Conservation (phyloP, 2,329 filamentous ascomycete species). For the Fusarium zealandicum region DNA sequence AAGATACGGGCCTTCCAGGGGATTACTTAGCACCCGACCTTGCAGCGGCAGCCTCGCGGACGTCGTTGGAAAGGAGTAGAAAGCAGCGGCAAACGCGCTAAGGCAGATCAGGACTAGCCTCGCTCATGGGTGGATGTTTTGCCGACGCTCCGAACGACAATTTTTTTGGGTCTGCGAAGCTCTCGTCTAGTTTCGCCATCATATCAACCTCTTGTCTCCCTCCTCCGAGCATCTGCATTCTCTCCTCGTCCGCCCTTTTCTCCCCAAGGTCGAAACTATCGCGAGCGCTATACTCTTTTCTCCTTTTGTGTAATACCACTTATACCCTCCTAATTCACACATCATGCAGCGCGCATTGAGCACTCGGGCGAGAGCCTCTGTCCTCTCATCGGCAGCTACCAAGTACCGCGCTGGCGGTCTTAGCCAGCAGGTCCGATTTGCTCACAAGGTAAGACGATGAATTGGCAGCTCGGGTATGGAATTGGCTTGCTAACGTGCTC, state of each 20-base stretch:
- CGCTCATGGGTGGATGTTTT: constrained; percentile 48
- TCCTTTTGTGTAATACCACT: constrained; percentile 42
- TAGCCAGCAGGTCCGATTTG: constrained; percentile 91
- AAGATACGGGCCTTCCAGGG: constrained; percentile 14
- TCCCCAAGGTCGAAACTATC: constrained; percentile 41
- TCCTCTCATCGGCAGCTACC: constrained; percentile 73
- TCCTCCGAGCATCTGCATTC: constrained; percentile 28
- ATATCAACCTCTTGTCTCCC: constrained; percentile 38
- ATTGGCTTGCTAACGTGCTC: constrained; percentile 41
- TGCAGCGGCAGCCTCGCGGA: constrained; percentile 35
- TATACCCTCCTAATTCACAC: constrained; percentile 47
- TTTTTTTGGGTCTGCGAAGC: constrained; percentile 48
- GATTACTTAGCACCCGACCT: constrained; percentile 8
- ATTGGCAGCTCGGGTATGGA: constrained; percentile 12
- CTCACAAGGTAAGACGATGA: constrained; percentile 80
- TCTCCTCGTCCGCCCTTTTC: constrained; percentile 36
- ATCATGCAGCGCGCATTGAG: constrained; percentile 96
- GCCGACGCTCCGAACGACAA: constrained; percentile 50
- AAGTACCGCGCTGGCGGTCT: constrained; percentile 71
- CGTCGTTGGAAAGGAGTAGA: constrained; percentile 50
- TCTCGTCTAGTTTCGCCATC: constrained; percentile 38
- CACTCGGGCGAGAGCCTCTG: constrained; percentile 79
- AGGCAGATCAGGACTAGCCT: constrained; percentile 42
- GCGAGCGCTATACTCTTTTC: constrained; percentile 39
- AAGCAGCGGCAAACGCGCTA: constrained; percentile 43